Evolutionary conservation across 2,329 filamentous ascomycete genomes (phyloP), one percentile per base, ranked within the genome.

Genomic region (Leptographium radiaticola): DNA sequence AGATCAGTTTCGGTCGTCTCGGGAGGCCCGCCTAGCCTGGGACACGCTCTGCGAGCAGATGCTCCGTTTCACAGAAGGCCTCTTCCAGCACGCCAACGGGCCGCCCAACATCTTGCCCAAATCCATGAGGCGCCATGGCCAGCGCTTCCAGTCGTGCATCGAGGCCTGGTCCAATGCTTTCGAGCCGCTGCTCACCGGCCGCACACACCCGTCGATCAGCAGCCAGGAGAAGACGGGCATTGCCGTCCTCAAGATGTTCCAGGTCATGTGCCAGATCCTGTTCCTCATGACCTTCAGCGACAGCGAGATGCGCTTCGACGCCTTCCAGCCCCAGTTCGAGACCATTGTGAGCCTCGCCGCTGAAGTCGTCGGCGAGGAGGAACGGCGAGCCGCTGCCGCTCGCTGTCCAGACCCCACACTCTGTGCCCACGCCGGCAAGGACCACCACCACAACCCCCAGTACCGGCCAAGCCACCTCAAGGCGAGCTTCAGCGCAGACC

Each of bases 401-500:
- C 67, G 69, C 51, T 77, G 73, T 36, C 71, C 72, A 0, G 66
- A 75, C 47, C 70, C 68, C 2, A 60, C 64, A 1, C 66, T 65
- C 18, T 79, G 75, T 59, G 64, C 65, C 49, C 62, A 63, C 56
- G 61, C 61, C 16, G 18, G 43, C 31, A 10, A 15, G 11, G 12
- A 12, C 10, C 39, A 16, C n/a, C 30, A 51, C 7, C 33, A 40
- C 34, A 30, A 38, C 34, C 12, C 18, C 33, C 34, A 39, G 4
- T 33, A 33, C 8, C 33, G 31, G 18, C 68, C 75, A 0, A 65
- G 65, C 36, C 76, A 80, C 58, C 75, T 81, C 61, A 80, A 78
- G 62, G 75, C 78, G 1, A 79, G 75, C 59, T 86, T 86, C 64
- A 80, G 79, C 45, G 75, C 81, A 30, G 80, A 84, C 51, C 65